Evolutionary conservation across 2,329 filamentous ascomycete genomes (phyloP), one percentile per base, ranked within the genome.

Genomic region (Endoconidiophora laricicola): DNA sequence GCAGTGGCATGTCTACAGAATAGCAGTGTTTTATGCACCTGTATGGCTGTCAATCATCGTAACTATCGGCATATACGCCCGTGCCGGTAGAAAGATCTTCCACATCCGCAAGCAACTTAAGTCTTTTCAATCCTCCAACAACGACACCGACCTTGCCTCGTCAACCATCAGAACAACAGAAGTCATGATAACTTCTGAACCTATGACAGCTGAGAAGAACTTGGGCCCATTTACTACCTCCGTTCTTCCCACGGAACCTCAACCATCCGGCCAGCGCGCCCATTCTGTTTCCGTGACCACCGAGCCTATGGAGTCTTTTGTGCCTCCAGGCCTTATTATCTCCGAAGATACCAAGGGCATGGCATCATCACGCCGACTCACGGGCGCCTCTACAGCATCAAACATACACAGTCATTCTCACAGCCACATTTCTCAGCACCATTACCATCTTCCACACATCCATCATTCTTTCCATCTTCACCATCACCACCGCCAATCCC

Each of bases 1-100:
- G 3, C 61, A 72, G 7, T 85, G 79, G 72, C 76, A 81, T 52
- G 70, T 76, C 53, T 74, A 82, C 59, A 78, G 83, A 40, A 75
- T 88, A 46, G 73, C 73, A 6, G 71, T 76, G 37, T 86, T 86
- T 59, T 90, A 87, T 57, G 77, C 66, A 0, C 78, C 78, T 1
- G 70, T 81, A 47, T 82, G 78, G 59, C 42, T 55, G 12, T 50
- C 54, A 24, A 55, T 55, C 7, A 7, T 56, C 3, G 7, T 52
- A 3, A 58, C 55, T 7, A 47, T 58, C 9, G 33, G 49, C 12
- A 59, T 59, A 44, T 59, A 58, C 33, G 61, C 73, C 46, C 65
- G 70, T n/a, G 73, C 75, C 22, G 78, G 78, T 5, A 65, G 67
- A 48, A 71, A 74, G n/a, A 81, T 81, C 48, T 79, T 74, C 60